A percentile compares a stretch with the other conserved stretches of the same genome.
phyloP scores from a whole-genome alignment of 2,329 filamentous ascomycete species.

The Catunica adiposa region DNA sequence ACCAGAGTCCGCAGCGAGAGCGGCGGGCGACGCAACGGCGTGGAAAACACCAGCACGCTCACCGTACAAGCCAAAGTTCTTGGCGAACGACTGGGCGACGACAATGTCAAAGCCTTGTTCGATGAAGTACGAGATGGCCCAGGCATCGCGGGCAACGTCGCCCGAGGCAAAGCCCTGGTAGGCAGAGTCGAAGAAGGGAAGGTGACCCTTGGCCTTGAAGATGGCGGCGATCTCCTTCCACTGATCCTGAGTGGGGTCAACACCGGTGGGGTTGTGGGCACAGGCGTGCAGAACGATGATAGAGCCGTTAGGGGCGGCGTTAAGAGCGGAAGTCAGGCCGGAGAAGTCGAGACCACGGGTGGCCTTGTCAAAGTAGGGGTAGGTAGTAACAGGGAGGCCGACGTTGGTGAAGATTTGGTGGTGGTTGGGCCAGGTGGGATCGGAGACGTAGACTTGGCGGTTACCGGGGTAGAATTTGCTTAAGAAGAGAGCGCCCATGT shows the following conservation, averaged over 20 bases:
- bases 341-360: conserved; percentile 86
- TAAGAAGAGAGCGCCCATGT: conserved; percentile 83
- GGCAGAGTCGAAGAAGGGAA: conserved; percentile 96
- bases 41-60: conserved; percentile 95
- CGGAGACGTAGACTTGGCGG: conserved; percentile 74
- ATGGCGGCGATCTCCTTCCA: conserved; percentile 78
- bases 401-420: conserved; percentile 96
- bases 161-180: conserved; percentile 98
- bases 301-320: conserved; percentile 57
- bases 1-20: conserved; percentile 36
- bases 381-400: conserved; percentile 56
- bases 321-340: conserved; percentile 62
- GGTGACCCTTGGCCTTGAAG: conserved; percentile 63
- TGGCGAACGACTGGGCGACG: conserved; percentile 87
- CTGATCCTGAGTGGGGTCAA: conserved; percentile 84
- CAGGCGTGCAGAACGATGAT: conserved; percentile 88
- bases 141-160: conserved; percentile 67
- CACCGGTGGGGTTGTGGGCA: conserved; percentile 94
- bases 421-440: conserved; percentile 97
- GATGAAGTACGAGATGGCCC: conserved; percentile 87
- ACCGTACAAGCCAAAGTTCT: conserved; percentile 95
- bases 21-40: conserved; percentile 58
- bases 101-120: conserved; percentile 80
- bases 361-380: conserved; percentile 84
- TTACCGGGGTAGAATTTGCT: conserved; percentile 69